These are phyloP conservation scores for Chaetomium fimeti DNA, from an alignment of 495 filamentous ascomycete species.

Conservation along the genomic window DNA sequence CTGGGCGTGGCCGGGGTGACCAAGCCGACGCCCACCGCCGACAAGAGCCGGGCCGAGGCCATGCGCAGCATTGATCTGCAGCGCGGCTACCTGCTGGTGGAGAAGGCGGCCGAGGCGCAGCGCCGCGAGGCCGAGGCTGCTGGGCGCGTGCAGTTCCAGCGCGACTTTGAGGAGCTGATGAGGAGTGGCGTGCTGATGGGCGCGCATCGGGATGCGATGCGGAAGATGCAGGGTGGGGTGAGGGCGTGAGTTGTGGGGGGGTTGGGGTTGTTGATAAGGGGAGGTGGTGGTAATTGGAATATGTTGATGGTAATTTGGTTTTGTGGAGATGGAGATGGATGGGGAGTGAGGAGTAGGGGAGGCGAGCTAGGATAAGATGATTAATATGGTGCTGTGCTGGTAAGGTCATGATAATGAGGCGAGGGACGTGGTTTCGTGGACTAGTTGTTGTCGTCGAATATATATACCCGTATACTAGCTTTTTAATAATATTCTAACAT, in stretches of 20 bases:
- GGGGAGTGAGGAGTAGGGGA: neutral
- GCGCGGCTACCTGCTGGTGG: slow-evolving; percentile 42
- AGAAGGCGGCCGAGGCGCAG: slow-evolving; percentile 50
- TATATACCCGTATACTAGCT: neutral
- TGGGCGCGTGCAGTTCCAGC: slow-evolving; percentile 49
- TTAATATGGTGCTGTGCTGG: neutral
- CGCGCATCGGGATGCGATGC: slow-evolving; percentile 76
- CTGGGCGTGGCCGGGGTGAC: too few relatives aligned
- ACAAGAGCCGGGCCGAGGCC: too few relatives aligned
- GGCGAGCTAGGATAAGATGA: neutral
- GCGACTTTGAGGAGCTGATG: slow-evolving; percentile 71
- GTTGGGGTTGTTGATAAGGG: neutral
- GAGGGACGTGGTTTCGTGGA: neutral
- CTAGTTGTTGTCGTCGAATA: neutral
- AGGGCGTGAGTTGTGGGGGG: neutral
- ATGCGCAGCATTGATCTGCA: slow-evolving; percentile 45
- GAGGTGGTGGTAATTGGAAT: neutral
- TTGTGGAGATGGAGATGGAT: neutral
- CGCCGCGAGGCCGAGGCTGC: slow-evolving; percentile 44
- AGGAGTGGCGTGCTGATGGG: slow-evolving; percentile 71
- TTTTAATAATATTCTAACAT: too few relatives aligned
- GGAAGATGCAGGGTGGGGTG: slow-evolving; percentile 74
- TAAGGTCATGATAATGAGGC: slow-evolving; percentile 3
- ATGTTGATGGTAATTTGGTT: neutral
- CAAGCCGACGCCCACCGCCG: too few relatives aligned